These are phyloP conservation scores for Geotrichum europaeum DNA, from an alignment of 1,139 yeast species.

Conservation along the genomic window DNA sequence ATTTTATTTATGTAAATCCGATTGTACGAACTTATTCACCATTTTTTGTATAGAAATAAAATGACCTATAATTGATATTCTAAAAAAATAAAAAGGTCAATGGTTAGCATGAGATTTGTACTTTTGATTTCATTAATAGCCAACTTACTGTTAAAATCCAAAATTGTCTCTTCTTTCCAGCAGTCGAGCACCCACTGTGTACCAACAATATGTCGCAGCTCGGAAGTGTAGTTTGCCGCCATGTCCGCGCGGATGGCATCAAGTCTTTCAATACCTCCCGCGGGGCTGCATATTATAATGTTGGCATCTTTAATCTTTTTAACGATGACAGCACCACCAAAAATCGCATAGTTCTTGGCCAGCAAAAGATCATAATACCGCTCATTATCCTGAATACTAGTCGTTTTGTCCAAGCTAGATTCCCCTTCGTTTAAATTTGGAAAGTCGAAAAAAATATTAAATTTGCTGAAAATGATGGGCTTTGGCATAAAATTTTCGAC, in stretches of 20 bases:
- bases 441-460: conserved; percentile 10
- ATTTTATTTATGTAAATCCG: not conserved
- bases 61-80: not conserved
- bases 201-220: conserved; percentile 22
- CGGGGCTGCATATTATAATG: conserved; percentile 1
- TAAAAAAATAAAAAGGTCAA: not conserved
- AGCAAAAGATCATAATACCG: conserved; percentile 6
- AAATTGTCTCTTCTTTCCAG: conserved; percentile 26
- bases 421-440: not conserved
- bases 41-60: not conserved
- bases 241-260: conserved; percentile 10
- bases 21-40: not conserved
- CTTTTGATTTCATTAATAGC: not conserved
- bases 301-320: conserved; percentile 12
- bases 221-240: conserved; percentile 12
- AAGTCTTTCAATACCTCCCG: conserved; percentile 11
- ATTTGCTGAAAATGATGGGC: not conserved
- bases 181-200: conserved; percentile 27
- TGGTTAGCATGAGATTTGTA: not conserved
- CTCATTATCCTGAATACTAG: not conserved
- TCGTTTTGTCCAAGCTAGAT: not conserved
- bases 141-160: conserved; percentile 23
- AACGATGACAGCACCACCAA: conserved; percentile 7
- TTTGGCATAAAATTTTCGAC: not conserved
- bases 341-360: conserved; percentile 11